phyloP scores from a whole-genome alignment of 352 stramenopile genomes.

The Pythium graminicola region DNA sequence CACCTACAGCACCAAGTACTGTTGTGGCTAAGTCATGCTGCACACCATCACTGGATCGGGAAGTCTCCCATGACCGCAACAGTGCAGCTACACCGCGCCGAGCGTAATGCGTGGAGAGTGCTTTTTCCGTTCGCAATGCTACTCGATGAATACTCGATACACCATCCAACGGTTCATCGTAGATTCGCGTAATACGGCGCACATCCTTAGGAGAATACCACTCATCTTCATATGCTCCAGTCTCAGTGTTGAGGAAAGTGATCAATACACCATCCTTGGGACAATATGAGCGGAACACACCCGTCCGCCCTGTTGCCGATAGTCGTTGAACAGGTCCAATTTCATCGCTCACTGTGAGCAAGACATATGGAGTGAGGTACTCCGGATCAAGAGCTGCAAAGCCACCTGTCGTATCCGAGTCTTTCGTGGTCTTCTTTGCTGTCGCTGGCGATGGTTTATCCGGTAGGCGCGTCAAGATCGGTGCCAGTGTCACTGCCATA shows the following conservation, averaged over 20 bases:
- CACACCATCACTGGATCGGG: neutral
- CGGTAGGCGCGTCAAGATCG: slow-evolving; percentile 51
- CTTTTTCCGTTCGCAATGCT: slow-evolving; percentile 68
- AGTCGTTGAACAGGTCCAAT: slow-evolving; percentile 64
- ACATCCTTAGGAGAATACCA: slow-evolving; percentile 70
- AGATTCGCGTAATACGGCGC: slow-evolving; percentile 71
- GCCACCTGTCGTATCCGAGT: slow-evolving; percentile 11
- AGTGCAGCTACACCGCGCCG: slow-evolving; percentile 45
- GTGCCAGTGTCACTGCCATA: slow-evolving; percentile 72
- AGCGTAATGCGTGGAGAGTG: slow-evolving; percentile 78
- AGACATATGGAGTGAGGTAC: slow-evolving; percentile 64
- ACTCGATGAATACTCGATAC: slow-evolving; percentile 73
- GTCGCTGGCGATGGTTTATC: slow-evolving; percentile 17
- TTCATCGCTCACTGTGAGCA: slow-evolving; percentile 73
- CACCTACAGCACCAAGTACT: slow-evolving; percentile 50
- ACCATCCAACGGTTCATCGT: slow-evolving; percentile 61
- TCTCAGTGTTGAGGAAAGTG: slow-evolving; percentile 83
- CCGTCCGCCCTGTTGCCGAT: slow-evolving; percentile 55
- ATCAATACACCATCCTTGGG: slow-evolving; percentile 63
- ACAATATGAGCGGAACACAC: slow-evolving; percentile 53
- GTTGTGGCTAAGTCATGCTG: neutral
- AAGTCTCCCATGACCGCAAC: slow-evolving; percentile 18
- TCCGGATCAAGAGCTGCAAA: slow-evolving; percentile 64
- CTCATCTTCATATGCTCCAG: slow-evolving; percentile 79
- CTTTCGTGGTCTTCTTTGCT: slow-evolving; percentile 12